Evolutionary conservation across 2,329 filamentous ascomycete species (phyloP), one percentile per base, ranked within the genome.

Genomic region (Pseudophaeomoniella oleicola): DNA sequence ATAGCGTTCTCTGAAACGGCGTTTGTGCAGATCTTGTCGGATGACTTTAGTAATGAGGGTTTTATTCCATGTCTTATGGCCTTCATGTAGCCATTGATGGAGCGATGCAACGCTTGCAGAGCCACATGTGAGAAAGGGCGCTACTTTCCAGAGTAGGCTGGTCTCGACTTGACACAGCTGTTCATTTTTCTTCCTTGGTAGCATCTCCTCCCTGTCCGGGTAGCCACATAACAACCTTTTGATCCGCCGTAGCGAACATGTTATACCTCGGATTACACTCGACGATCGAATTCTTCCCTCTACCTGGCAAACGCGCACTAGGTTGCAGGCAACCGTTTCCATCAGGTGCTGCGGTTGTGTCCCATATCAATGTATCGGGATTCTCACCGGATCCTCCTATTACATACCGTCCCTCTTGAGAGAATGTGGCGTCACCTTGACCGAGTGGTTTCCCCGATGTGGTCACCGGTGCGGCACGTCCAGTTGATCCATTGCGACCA

Each of bases 251-350:
- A 5, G 85, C 87, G 46, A 96, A 71, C 63, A 94, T 78, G 57
- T 96, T 94, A 58, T 81, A 90, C 35, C 87, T 72, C 16, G 87
- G 90, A 53, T 94, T 96, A 55, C 86, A 90, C 15, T 81, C 83
- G 30, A 94, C 67, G 10, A 93, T 71, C 1, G 81, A 81, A 36
- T 75, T 59, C 74, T 76, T 53, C 66, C 75, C 62, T 71, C 59
- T 50, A 42, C 61, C 55, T 37, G 59, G 50, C 33, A 66, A 40
- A 32, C 45, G 58, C 31, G 50, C 45, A 37, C 54, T 50, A 2
- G 64, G 62, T 39, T 59, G 52, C 36, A 65, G 39, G 32, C 51
- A 45, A 79, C 74, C 33, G 81, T 61, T 33, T 72, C 74, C 57
- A 63, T 69, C 35, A 2, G 69, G 61, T 16, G 66, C 52, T 38